Base-by-base conservation (phyloP, 768 basidiomycete species). In the Rhizopogon vesiculosus region DNA sequence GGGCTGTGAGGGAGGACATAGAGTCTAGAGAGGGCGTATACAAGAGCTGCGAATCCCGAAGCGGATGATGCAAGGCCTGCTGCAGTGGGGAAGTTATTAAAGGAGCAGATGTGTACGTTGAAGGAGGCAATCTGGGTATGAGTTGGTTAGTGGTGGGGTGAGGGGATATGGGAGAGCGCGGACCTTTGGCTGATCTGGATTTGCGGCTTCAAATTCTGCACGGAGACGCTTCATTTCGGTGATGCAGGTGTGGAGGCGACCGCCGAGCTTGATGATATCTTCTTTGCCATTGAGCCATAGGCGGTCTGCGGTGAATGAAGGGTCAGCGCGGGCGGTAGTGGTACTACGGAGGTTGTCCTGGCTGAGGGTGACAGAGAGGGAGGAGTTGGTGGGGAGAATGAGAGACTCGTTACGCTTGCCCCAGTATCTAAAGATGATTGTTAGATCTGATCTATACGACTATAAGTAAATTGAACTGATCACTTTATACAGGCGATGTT, bases 401-500 rank as follows among this genome's bases (percentile, higher is more conserved):
- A 98, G 84, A 63, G 86, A 82, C 3, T 93, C 95, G 73, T 98
- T 90, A 58, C 97, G 90, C 74, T 99, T 99, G 60, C 97, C 97
- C 97, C 97, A 99, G 79, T 98, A 98, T 70, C 91, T 95, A 57
- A 54, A n/a, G 16, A 42, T 42, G 39, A 25, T 25, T 59, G 42
- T 60, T 53, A 59, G 43, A 8, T 39, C 49, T 25, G 53, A 53
- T 43, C 22, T 31, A 7, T 40, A 50, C 19, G 22, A 42, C 3
- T 13, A 3, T 13, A 42, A 25, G 38, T 9, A 35, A 38, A 28
- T 33, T 25, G 25, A 43, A 64, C 79, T 64, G 56, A 49, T 49
- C 35, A 95, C 94, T 98, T 98, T 75, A 98, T 97, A 68, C 89
- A 91, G n/a, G 94, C 94, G 65, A 98, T 98, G 74, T 98, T 98